Percentiles rank a stretch among this genome's conserved stretches.
These are phyloP conservation scores for Penicillium turbatum DNA, from an alignment of 495 filamentous ascomycete genomes.

Conservation along the genomic window DNA sequence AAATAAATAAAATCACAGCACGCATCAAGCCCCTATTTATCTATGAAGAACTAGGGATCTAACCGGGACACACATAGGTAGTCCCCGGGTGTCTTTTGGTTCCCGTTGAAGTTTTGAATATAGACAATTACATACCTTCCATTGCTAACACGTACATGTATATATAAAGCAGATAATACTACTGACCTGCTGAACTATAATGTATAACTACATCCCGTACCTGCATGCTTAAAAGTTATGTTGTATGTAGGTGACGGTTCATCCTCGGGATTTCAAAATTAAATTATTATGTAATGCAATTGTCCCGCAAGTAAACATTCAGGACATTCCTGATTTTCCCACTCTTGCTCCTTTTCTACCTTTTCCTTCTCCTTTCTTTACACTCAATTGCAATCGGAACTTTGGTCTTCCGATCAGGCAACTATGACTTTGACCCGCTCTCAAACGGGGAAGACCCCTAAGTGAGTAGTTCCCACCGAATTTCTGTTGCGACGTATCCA, in stretches of 20 bases:
- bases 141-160: too few species aligned
- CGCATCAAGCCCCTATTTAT: too few species aligned
- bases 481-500: conserved; percentile 15
- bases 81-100: too few species aligned
- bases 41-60: too few species aligned
- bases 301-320: conserved; percentile 26
- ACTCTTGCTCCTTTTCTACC: conserved; percentile 16
- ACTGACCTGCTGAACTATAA: too few species aligned
- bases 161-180: too few species aligned
- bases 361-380: conserved; percentile 6
- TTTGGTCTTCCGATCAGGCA: conserved; percentile 20
- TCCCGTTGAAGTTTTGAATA: too few species aligned
- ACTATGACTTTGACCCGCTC: conserved; percentile 48
- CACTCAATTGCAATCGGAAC: conserved; percentile 19
- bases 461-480: conserved; percentile 34
- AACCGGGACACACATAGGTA: too few species aligned
- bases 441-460: conserved; percentile 49
- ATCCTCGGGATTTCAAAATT: conserved; percentile 7
- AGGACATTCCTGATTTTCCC: conserved; percentile 17
- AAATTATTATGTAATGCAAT: conserved; percentile 10
- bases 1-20: too few species aligned
- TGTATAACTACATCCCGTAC: too few species aligned
- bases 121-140: too few species aligned
- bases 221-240: not conserved
- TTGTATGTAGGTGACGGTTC: not conserved